These are phyloP conservation scores for Paecilomyces dactylethromorphus DNA, from an alignment of 2,329 filamentous ascomycete species.

Conservation along the genomic window DNA sequence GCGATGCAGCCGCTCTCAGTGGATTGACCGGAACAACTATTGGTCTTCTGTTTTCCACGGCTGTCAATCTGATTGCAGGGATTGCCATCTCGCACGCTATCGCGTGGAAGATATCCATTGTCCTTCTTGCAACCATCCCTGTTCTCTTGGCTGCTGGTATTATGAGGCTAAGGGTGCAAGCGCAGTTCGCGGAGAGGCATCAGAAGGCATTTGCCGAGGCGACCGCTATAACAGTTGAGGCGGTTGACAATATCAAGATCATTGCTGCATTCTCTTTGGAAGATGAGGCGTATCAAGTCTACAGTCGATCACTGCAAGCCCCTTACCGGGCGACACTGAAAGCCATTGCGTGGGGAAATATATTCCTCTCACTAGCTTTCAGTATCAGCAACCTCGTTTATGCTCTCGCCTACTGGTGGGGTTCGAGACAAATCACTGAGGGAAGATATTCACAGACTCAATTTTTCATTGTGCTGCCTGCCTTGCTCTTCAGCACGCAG, in stretches of 20 bases:
- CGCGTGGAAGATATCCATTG: slow-evolving; percentile 65
- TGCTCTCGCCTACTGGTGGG: slow-evolving; percentile 70
- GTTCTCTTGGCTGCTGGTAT: slow-evolving; percentile 59
- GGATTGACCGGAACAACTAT: slow-evolving; percentile 61
- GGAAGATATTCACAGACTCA: slow-evolving; percentile 55
- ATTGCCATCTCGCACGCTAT: slow-evolving; percentile 60
- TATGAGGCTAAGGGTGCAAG: slow-evolving; percentile 57
- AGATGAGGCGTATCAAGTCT: slow-evolving; percentile 34
- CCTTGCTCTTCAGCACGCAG: slow-evolving; percentile 62
- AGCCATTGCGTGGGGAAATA: slow-evolving; percentile 36
- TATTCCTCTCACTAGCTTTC: slow-evolving; percentile 28
- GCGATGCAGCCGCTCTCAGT: slow-evolving; percentile 56
- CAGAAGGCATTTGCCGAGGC: slow-evolving; percentile 39
- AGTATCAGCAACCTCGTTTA: slow-evolving; percentile 56
- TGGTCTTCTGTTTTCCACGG: slow-evolving; percentile 57
- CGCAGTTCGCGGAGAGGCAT: slow-evolving; percentile 47
- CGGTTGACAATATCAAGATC: slow-evolving; percentile 39
- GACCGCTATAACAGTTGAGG: slow-evolving; percentile 40
- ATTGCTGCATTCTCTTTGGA: slow-evolving; percentile 41
- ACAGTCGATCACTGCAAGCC: slow-evolving; percentile 29
- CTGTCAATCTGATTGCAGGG: slow-evolving; percentile 57
- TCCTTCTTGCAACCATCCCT: slow-evolving; percentile 59
- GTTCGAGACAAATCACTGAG: slow-evolving; percentile 57
- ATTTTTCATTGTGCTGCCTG: slow-evolving; percentile 63
- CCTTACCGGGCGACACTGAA: slow-evolving; percentile 39